Evolutionary conservation across 768 basidiomycete genomes (phyloP), one percentile per base, ranked within the genome.

Genomic region (Termitomyces bulborhizus): DNA sequence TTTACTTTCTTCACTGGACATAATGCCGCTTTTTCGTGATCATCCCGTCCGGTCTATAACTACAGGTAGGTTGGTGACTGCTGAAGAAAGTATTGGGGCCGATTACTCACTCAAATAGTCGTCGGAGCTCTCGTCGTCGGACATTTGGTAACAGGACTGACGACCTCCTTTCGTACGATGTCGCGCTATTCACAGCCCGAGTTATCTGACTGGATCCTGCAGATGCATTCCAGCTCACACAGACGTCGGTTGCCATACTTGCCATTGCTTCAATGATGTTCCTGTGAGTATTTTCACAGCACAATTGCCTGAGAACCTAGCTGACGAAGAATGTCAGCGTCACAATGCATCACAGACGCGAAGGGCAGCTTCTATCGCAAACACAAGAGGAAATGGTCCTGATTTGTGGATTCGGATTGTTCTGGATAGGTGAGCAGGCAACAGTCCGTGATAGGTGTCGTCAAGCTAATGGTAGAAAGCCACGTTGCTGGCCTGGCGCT

Each of bases 351-450:
- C 82, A 90, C 62, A 77, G 78, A 54, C 73, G 70, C 64, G 75
- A 80, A 45, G 86, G 84, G 13, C 78, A 78, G 49, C 65, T 85
- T 57, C 67, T 92, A 62, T 83, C 85, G 44, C 83, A 81, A 61
- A 76, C 75, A 53, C 90, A 92, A 62, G 87, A 90, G 64, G 88
- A 92, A 63, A 77, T 82, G 69, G 71, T 86, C 18, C 64, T 92
- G 68, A 85, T 92, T 57, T 83, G 74, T 5, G 83, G 85, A 3
- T 77, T 90, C 54, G 88, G 84, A 11, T 70, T 90, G 55, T 81
- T 88, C 65, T 91, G 87, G 86, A 73, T 90, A 48, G 87, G 90
- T 90, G 66, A 66, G 81, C 71, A 21, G 15, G 21, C 24, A 9
- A 43, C 32, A 31, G 7, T 31, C 7, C 29, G 36, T n/a, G 8